A percentile compares a stretch with the other conserved stretches of the same genome.
Conservation (phyloP, 1,139 yeast genomes). For the Blastobotrys serpentis region DNA sequence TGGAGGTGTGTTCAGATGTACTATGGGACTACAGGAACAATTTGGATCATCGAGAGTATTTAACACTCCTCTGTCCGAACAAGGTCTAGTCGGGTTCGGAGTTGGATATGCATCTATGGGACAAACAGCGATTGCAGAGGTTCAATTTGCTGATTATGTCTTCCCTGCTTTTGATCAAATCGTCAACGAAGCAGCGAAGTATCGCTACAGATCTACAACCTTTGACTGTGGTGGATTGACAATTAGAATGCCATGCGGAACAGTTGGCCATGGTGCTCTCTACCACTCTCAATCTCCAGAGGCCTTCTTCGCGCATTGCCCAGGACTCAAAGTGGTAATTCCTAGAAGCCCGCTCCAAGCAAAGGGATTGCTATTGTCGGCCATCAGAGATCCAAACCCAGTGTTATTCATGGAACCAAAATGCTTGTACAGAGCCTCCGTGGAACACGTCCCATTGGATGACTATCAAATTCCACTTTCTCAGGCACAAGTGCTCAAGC, state of each 20-base stretch:
- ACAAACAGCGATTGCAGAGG: slow-evolving; percentile 41
- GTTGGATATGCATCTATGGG: slow-evolving; percentile 41
- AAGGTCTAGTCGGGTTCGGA: slow-evolving; percentile 40
- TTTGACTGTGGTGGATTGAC: slow-evolving; percentile 39
- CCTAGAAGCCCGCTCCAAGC: slow-evolving; percentile 42
- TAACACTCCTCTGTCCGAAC: slow-evolving; percentile 41
- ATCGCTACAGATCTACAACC: slow-evolving; percentile 36
- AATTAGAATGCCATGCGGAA: slow-evolving; percentile 41
- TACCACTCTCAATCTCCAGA: slow-evolving; percentile 41
- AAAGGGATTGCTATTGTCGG: slow-evolving; percentile 37
- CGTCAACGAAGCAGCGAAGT: slow-evolving; percentile 41
- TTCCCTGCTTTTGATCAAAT: slow-evolving; percentile 43
- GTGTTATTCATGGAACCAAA: slow-evolving; percentile 42
- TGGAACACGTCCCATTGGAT: slow-evolving; percentile 38
- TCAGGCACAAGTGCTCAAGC: slow-evolving; percentile 36
- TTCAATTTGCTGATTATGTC: slow-evolving; percentile 42
- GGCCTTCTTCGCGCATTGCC: slow-evolving; percentile 39
- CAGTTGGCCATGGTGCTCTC: slow-evolving; percentile 41
- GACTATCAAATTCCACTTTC: slow-evolving; percentile 38
- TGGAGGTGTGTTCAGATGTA: slow-evolving; percentile 43
- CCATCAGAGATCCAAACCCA: slow-evolving; percentile 37
- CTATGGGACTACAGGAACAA: slow-evolving; percentile 40
- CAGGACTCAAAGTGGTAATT: slow-evolving; percentile 39
- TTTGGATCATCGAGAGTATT: slow-evolving; percentile 40
- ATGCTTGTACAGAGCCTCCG: slow-evolving; percentile 37